phyloP scores from a whole-genome alignment of 495 filamentous ascomycete species.

The Neurospora sp. region DNA sequence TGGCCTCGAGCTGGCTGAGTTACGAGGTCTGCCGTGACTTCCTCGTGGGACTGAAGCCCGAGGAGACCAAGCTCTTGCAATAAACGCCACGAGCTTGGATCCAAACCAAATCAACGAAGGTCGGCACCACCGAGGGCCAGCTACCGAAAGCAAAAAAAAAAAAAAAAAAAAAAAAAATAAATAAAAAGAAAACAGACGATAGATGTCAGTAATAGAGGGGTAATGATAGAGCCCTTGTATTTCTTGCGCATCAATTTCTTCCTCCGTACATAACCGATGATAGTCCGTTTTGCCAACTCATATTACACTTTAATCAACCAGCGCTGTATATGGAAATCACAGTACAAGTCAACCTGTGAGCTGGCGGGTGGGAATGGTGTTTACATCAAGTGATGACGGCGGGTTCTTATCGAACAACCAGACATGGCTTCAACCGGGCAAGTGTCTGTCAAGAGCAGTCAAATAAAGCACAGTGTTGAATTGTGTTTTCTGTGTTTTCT shows the following conservation, averaged over 20 bases:
- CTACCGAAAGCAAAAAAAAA: background rate
- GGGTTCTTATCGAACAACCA: background rate
- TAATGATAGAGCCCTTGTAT: background rate
- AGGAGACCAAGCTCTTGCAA: constrained; percentile 23
- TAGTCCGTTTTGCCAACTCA: background rate
- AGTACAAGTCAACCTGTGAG: background rate
- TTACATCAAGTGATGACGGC: background rate
- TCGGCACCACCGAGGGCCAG: background rate
- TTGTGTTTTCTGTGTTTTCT: background rate
- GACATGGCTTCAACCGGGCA: background rate
- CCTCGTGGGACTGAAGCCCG: constrained; percentile 47
- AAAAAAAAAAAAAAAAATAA: too few species aligned
- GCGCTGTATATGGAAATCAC: background rate
- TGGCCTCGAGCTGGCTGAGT: constrained; percentile 97
- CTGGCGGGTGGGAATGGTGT: background rate
- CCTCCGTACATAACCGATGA: background rate
- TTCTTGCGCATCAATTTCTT: background rate
- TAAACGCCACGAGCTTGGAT: background rate
- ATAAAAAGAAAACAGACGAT: background rate
- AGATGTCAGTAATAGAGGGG: background rate
- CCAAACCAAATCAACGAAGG: background rate
- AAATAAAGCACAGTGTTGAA: background rate
- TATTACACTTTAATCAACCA: background rate
- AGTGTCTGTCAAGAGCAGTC: background rate
- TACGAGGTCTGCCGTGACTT: constrained; percentile 90